Evolutionary conservation across 2,329 filamentous ascomycete genomes (phyloP).

Genomic region (Pestalotiopsis sp.): DNA sequence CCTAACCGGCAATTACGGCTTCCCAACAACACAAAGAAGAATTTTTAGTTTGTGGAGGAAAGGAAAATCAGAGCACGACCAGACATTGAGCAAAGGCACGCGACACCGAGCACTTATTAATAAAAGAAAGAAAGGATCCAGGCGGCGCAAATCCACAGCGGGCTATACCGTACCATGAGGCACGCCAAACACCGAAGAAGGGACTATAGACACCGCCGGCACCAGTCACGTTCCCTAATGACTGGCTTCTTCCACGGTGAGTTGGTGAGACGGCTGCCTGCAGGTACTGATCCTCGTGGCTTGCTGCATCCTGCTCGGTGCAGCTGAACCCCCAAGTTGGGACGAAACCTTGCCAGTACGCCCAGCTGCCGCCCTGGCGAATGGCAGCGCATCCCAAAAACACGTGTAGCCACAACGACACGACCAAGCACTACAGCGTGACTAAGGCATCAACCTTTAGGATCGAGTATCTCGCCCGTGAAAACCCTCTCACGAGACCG

Average conservation of each 20-base stretch:
- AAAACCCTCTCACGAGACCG: not conserved
- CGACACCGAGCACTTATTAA: not conserved
- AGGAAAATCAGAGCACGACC: not conserved
- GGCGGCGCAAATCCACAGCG: not conserved
- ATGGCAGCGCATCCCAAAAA: not conserved
- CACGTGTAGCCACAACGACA: constrained; percentile 7
- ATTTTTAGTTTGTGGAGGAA: not conserved
- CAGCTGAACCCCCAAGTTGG: not conserved
- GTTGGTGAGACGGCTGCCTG: not conserved
- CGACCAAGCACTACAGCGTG: not conserved
- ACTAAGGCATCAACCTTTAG: not conserved
- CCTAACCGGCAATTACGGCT: not conserved
- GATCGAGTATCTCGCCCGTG: not conserved
- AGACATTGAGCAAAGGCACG: not conserved
- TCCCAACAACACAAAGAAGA: not conserved
- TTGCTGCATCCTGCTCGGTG: not conserved
- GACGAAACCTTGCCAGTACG: not conserved
- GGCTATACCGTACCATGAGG: not conserved
- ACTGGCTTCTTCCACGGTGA: not conserved
- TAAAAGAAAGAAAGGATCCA: not conserved
- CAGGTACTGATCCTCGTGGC: not conserved
- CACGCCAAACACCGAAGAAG: not conserved
- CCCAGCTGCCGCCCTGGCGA: not conserved
- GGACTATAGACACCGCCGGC: not conserved
- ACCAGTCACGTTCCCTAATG: constrained; percentile 9